Percentiles rank a stretch among this genome's conserved stretches.
phyloP scores from a whole-genome alignment of 306 rosid species.

The Casuarina equisetifolia region DNA sequence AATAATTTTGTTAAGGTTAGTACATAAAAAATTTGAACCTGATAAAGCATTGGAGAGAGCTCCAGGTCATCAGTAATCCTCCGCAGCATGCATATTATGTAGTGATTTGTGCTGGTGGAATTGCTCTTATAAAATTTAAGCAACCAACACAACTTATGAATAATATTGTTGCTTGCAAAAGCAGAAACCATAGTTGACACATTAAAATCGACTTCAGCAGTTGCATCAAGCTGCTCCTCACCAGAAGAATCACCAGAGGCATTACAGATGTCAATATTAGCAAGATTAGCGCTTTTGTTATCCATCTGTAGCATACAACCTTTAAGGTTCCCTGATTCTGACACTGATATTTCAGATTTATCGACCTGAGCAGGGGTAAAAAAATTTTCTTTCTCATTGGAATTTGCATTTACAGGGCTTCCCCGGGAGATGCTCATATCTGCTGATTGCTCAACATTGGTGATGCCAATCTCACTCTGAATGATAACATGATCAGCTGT shows the following conservation, averaged over 20 bases:
- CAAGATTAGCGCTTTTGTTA: slow-evolving; percentile 34
- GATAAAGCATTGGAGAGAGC: slow-evolving; percentile 91
- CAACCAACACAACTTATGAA: slow-evolving; percentile 88
- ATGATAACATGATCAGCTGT: slow-evolving; percentile 40
- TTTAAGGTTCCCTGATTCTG: slow-evolving; percentile 31
- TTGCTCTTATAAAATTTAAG: slow-evolving; percentile 95
- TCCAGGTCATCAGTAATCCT: slow-evolving; percentile 80
- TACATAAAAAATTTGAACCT: slow-evolving; percentile 51
- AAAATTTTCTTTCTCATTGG: slow-evolving; percentile 35
- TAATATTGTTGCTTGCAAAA: slow-evolving; percentile 65
- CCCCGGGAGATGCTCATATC: slow-evolving; percentile 39
- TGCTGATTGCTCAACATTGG: slow-evolving; percentile 36
- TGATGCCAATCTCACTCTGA: slow-evolving; percentile 45
- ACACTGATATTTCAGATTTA: slow-evolving; percentile 26
- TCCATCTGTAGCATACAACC: slow-evolving; percentile 35
- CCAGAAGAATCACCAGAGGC: slow-evolving; percentile 59
- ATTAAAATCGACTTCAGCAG: slow-evolving; percentile 81
- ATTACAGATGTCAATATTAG: slow-evolving; percentile 44
- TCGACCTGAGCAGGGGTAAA: slow-evolving; percentile 26
- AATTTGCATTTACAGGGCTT: slow-evolving; percentile 30
- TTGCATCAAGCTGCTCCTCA: slow-evolving; percentile 62
- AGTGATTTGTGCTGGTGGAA: slow-evolving; percentile 67
- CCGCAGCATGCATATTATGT: slow-evolving; percentile 66
- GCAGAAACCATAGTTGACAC: slow-evolving; percentile 73
- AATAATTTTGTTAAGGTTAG: slow-evolving; percentile 11